Evolutionary conservation across 371 early-diverging fungal species (phyloP).

Genomic region (Furculomyces boomerangus): DNA sequence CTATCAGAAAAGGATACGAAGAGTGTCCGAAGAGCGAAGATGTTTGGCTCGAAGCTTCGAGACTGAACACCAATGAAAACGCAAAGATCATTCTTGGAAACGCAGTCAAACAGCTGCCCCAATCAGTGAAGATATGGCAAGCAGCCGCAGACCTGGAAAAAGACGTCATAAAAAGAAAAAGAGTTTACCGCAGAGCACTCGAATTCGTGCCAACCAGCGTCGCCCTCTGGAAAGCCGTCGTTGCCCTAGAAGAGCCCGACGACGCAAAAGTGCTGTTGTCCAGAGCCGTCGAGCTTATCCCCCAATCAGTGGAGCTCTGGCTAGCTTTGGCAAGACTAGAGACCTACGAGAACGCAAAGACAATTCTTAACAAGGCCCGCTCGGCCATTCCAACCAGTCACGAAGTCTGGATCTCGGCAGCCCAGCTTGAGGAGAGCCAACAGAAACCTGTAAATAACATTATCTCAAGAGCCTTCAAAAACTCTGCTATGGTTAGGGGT

Average conservation of each 20-base stretch:
- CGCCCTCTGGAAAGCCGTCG: constrained; percentile 79
- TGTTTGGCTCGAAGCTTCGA: constrained; percentile 90
- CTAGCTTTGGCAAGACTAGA: constrained; percentile 84
- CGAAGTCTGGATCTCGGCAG: constrained; percentile 91
- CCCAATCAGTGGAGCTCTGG: constrained; percentile 84
- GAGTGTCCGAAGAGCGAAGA: constrained; percentile 88
- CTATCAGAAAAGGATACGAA: constrained; percentile 81
- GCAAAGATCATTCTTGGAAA: constrained; percentile 80
- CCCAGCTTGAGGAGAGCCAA: constrained; percentile 75
- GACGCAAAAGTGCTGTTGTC: constrained; percentile 80
- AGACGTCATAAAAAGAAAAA: constrained; percentile 50
- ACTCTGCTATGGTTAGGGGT: constrained; percentile 23
- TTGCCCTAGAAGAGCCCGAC: constrained; percentile 76
- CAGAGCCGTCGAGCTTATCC: constrained; percentile 83
- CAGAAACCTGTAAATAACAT: constrained; percentile 44
- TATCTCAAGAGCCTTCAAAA: constrained; percentile 33
- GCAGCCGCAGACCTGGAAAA: constrained; percentile 70
- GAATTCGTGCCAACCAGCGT: constrained; percentile 88
- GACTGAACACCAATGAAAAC: constrained; percentile 60
- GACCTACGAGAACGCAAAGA: constrained; percentile 71
- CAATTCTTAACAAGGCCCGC: constrained; percentile 81
- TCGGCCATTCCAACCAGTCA: constrained; percentile 66
- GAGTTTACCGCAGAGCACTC: constrained; percentile 73
- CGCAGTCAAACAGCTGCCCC: constrained; percentile 76
- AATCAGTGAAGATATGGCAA: constrained; percentile 84